Conservation (phyloP, 2,329 filamentous ascomycete genomes). For the Aspergillus sp. region DNA sequence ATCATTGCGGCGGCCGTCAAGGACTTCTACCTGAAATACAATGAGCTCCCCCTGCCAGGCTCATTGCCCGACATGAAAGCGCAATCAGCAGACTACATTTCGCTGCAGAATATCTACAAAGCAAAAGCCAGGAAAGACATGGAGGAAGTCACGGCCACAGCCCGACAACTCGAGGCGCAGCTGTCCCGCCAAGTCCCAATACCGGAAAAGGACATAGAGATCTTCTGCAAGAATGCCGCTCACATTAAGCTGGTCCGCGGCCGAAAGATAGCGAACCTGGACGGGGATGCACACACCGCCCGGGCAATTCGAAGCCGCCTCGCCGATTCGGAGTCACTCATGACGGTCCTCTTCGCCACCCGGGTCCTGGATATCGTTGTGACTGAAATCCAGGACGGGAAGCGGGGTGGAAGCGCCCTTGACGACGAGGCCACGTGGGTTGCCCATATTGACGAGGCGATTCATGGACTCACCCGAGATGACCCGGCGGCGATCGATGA, state of each 20-base stretch:
- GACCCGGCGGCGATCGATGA: constrained; percentile 40
- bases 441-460: constrained; percentile 18
- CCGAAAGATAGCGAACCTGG: constrained; percentile 44
- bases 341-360: constrained; percentile 63
- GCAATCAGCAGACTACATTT: constrained; percentile 77
- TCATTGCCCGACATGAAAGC: constrained; percentile 97
- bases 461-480: constrained; percentile 27
- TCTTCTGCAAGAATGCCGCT: constrained; percentile 90
- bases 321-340: constrained; percentile 46
- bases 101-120: constrained; percentile 89
- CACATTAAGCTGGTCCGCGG: constrained; percentile 82
- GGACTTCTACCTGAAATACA: constrained; percentile 63
- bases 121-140: constrained; percentile 70
- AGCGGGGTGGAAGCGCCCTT: constrained; percentile 13
- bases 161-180: constrained; percentile 47
- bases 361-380: constrained; percentile 36
- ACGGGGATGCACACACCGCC: constrained; percentile 29
- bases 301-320: constrained; percentile 33
- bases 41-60: constrained; percentile 71
- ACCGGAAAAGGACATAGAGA: constrained; percentile 65
- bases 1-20: constrained; percentile 72
- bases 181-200: constrained; percentile 42
- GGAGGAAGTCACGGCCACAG: constrained; percentile 59
- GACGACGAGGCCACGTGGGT: constrained; percentile 27
- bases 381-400: constrained; percentile 45